Evolutionary conservation across 2,329 filamentous ascomycete genomes (phyloP), one percentile per base, ranked within the genome.

Genomic region (Rugonectria rugulosa): DNA sequence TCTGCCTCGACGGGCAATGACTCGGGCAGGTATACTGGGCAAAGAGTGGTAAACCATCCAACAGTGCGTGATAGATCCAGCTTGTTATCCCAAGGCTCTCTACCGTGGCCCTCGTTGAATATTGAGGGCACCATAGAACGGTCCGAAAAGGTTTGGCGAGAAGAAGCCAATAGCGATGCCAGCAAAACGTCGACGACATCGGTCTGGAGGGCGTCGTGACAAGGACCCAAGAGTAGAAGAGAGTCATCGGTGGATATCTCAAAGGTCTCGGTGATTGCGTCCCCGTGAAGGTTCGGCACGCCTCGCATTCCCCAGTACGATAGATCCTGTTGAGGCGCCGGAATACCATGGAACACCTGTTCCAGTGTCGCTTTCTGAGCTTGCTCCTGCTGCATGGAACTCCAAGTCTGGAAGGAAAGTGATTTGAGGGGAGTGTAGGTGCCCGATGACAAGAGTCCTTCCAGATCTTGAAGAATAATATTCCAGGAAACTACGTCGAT

Each of bases 401-500:
- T 27, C 45, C 45, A 48, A 9, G 34, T 38, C 29, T 64, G 61
- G 49, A 63, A 63, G 0, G 46, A 34, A 2, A 63, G 2, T 14
- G 61, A 17, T 2, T 47, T 57, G 0, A 6, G 3, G 4, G 37
- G 40, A 0, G 3, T 41, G 32, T 2, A 27, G 4, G 9, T 24
- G 11, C 15, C 12, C 21, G 45, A 38, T 27, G 71, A 61, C n/a
- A 77, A 63, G 1, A 75, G 53, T 5, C 71, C 71, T 43, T 78
- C 75, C 3, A 79, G 62, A 45, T 79, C 75, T 46, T 75, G 71
- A 0, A 78, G 65, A 3, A 78, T 63, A 5, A 78, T 63, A 10
- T 74, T 67, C 76, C 76, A 79, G 2, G 74, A 75, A 5, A 78
- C 76, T 4, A 78, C 62, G 46, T 78, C 75, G 34, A 77, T 71